These are phyloP conservation scores for Ganoderma multipileum DNA, from an alignment of 1,284 basidiomycete genomes.

Conservation along the genomic window DNA sequence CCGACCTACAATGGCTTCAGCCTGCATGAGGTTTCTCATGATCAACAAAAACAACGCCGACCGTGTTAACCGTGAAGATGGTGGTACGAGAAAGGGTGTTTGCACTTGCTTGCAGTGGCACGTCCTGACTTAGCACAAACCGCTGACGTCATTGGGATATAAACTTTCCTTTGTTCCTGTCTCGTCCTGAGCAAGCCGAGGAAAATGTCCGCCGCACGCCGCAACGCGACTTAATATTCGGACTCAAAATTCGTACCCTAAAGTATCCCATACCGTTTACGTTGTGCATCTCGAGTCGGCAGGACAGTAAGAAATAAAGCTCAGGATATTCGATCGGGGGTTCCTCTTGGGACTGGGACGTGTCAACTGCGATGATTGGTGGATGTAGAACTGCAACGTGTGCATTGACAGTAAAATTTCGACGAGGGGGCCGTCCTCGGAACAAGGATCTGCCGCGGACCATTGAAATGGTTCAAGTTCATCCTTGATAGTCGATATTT, in stretches of 20 bases:
- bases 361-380: background rate
- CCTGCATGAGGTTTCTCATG: background rate
- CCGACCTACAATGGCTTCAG: background rate
- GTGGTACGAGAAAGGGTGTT: slow-evolving; percentile 6
- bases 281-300: background rate
- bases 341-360: background rate
- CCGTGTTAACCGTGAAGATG: background rate
- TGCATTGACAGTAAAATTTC: background rate
- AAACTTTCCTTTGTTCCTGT: background rate
- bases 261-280: background rate
- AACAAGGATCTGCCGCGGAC: background rate
- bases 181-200: background rate
- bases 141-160: background rate
- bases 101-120: background rate
- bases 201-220: background rate
- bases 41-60: background rate
- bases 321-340: background rate
- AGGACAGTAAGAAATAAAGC: background rate
- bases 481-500: background rate
- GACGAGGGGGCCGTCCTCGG: background rate
- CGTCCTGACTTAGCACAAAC: background rate
- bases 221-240: background rate
- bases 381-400: background rate
- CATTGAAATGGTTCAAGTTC: background rate
- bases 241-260: background rate